phyloP scores from a whole-genome alignment of 495 filamentous ascomycete genomes.

The Saxophila tyrrhenica region DNA sequence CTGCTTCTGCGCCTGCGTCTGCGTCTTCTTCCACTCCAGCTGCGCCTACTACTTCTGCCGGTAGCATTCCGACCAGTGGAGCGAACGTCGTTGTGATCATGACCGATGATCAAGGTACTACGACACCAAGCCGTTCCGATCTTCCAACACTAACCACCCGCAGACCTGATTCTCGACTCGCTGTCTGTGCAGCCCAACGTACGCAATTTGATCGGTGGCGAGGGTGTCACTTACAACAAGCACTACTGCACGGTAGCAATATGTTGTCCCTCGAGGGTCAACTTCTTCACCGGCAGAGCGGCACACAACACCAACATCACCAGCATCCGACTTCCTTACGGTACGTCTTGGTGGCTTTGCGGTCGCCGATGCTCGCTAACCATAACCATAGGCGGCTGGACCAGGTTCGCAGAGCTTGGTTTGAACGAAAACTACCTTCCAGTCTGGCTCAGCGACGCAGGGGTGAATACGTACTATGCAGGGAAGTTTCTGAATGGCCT shows the following conservation, averaged over 20 bases:
- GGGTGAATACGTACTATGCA: slow-evolving; percentile 60
- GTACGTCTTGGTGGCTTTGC: no score
- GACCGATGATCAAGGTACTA: slow-evolving; percentile 21
- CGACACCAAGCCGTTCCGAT: neutral
- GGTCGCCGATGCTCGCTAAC: no score
- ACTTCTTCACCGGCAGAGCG: slow-evolving; percentile 44
- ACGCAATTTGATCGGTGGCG: slow-evolving; percentile 13
- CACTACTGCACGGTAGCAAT: slow-evolving; percentile 22
- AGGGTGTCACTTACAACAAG: slow-evolving; percentile 18
- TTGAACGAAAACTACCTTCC: slow-evolving; percentile 56
- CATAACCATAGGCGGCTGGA: slow-evolving; percentile 52
- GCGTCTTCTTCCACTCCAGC: no score
- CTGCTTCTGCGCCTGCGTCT: no score
- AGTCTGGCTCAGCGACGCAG: slow-evolving; percentile 53
- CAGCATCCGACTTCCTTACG: slow-evolving; percentile 45
- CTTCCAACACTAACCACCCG: neutral
- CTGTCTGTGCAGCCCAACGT: neutral
- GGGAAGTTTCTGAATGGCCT: slow-evolving; percentile 56
- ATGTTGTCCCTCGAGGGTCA: slow-evolving; percentile 26
- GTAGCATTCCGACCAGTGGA: no score
- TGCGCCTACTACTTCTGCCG: no score
- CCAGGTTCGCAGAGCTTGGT: slow-evolving; percentile 53
- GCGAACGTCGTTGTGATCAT: slow-evolving; percentile 24
- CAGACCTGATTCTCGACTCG: slow-evolving; percentile 5
- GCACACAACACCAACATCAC: slow-evolving; percentile 69